Percentiles rank a stretch among this genome's conserved stretches.
Conservation (phyloP, 2,329 filamentous ascomycete genomes). For the Chaetomium sp. region DNA sequence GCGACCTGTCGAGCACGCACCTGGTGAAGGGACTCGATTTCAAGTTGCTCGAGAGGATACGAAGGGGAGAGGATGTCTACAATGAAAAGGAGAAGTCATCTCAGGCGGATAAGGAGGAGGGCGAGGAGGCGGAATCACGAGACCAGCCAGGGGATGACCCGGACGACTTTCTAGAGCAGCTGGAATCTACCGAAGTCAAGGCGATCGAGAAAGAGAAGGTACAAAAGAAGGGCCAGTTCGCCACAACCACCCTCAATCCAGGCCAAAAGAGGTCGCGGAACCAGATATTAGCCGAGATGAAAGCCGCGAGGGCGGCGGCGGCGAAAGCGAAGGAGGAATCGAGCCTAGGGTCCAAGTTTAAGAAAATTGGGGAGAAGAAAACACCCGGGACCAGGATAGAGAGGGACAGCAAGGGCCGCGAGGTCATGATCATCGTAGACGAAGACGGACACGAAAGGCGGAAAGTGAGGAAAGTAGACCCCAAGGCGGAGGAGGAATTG, state of each 20-base stretch:
- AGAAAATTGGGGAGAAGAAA: constrained; percentile 62
- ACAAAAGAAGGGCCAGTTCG: constrained; percentile 64
- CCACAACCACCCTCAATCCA: constrained; percentile 50
- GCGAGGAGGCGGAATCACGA: constrained; percentile 54
- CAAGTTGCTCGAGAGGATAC: constrained; percentile 70
- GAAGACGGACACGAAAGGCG: constrained; percentile 68
- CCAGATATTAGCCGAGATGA: constrained; percentile 68
- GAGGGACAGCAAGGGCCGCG: constrained; percentile 60
- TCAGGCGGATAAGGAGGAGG: constrained; percentile 48
- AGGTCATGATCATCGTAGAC: constrained; percentile 66
- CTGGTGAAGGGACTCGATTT: constrained; percentile 91
- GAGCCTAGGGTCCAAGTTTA: constrained; percentile 61
- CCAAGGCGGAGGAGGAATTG: constrained; percentile 41
- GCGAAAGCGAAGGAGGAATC: constrained; percentile 58
- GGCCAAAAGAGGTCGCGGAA: constrained; percentile 66
- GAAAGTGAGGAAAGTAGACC: constrained; percentile 60
- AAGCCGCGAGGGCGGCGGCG: constrained; percentile 62
- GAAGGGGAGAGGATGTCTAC: constrained; percentile 69
- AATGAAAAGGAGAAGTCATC: constrained; percentile 39
- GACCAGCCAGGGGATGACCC: constrained; percentile 48
- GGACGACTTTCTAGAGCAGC: constrained; percentile 67
- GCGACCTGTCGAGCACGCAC: constrained; percentile 78
- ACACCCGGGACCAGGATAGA: constrained; percentile 61
- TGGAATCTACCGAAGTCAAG: constrained; percentile 58
- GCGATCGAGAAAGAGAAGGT: constrained; percentile 54